Evolutionary conservation across 345 rosid genomes (phyloP).

Genomic region (Aquilaria yunnanensis): DNA sequence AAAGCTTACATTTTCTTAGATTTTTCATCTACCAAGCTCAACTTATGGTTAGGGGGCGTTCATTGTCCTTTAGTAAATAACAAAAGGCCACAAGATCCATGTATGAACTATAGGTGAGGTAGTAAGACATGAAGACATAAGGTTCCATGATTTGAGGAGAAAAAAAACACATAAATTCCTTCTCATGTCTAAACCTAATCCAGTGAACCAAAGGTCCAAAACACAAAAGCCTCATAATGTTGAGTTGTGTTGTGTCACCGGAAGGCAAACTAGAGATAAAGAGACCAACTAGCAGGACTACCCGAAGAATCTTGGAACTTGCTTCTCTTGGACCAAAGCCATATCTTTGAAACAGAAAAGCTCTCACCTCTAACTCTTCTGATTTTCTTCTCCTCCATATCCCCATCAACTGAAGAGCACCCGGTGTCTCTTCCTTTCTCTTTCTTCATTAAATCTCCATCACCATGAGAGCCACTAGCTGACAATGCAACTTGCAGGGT

Average conservation of each 20-base stretch:
- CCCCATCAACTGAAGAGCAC: conserved; percentile 15
- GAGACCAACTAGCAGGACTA: conserved; percentile 1
- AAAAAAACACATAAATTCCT: background rate
- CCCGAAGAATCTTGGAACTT: conserved; percentile 23
- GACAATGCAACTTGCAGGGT: conserved; percentile 42
- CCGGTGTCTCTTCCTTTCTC: conserved; percentile 8
- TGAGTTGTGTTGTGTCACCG: conserved; percentile 5
- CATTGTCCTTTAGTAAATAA: too few relatives aligned
- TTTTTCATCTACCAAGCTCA: too few relatives aligned
- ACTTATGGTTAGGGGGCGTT: too few relatives aligned
- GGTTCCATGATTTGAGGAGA: background rate
- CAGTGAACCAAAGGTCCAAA: too few relatives aligned
- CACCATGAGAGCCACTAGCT: conserved; percentile 1
- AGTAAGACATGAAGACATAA: background rate
- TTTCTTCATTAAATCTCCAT: conserved; percentile 1
- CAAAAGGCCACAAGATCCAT: too few relatives aligned
- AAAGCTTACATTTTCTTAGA: too few relatives aligned
- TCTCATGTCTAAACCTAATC: too few relatives aligned
- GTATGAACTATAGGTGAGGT: background rate
- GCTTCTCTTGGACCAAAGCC: conserved; percentile 52
- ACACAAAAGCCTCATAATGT: too few relatives aligned
- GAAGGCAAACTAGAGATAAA: conserved; percentile 7
- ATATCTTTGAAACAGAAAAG: conserved; percentile 54
- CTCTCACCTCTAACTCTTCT: conserved; percentile 39
- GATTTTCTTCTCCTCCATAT: conserved; percentile 39